Evolutionary conservation across 495 filamentous ascomycete genomes (phyloP).

Genomic region (Aspergillus baeticus): DNA sequence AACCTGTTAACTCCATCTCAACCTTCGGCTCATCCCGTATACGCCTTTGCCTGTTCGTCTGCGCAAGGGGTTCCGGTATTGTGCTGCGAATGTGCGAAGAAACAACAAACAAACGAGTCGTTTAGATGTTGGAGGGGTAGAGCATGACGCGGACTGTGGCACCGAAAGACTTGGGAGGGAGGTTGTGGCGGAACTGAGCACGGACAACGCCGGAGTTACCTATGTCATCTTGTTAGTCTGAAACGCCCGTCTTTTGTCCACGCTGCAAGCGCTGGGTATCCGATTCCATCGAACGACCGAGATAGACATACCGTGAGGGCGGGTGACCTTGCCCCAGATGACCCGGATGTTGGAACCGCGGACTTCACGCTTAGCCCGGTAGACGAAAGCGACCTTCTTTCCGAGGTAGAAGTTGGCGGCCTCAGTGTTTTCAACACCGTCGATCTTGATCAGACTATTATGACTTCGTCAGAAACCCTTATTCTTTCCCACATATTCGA

Average conservation of each 20-base stretch:
- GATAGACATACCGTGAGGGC: conserved; percentile 77
- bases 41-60: conserved; percentile 45
- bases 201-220: conserved; percentile 96
- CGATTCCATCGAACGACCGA: not conserved
- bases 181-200: conserved; percentile 92
- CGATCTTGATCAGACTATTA: conserved; percentile 82
- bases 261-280: not conserved
- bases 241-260: not conserved
- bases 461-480: conserved; percentile 30
- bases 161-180: conserved; percentile 93
- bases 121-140: conserved; percentile 75
- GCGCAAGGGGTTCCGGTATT: conserved; percentile 43
- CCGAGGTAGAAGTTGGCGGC: conserved; percentile 90
- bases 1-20: conserved; percentile 49
- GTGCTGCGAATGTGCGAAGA: conserved; percentile 38
- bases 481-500: conserved; percentile 13
- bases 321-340: conserved; percentile 98
- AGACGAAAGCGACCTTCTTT: conserved; percentile 97
- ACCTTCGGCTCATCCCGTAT: conserved; percentile 43
- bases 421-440: conserved; percentile 85
- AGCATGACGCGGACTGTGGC: conserved; percentile 97
- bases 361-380: conserved; percentile 86
- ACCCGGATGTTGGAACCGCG: conserved; percentile 96
- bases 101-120: conserved; percentile 22
- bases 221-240: conserved; percentile 25